Evolutionary conservation across 768 basidiomycete genomes (phyloP), one percentile per base, ranked within the genome.

Genomic region (Mycena metata): DNA sequence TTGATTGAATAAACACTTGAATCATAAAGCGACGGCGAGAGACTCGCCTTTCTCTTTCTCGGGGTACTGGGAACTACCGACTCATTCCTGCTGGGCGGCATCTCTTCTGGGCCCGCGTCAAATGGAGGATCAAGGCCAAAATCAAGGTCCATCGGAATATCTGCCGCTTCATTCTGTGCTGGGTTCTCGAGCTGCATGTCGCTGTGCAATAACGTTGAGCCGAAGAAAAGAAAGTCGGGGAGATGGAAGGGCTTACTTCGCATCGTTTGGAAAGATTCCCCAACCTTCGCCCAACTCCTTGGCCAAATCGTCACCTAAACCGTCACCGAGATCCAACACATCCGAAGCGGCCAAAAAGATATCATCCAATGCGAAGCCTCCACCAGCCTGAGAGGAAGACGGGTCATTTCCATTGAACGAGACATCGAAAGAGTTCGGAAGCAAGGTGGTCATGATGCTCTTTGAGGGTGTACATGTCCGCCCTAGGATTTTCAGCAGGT

Each of bases 271-370:
- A 50, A 80, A 81, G 23, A 65, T 75, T 21, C 84, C 88, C 92
- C 93, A 94, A 24, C 84, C 89, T 72, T 89, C 88, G 35, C 92
- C 93, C 3, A 95, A 82, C 72, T 95, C 93, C 68, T 83, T 84
- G 10, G 90, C 91, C 30, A 95, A 80, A 72, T 94, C 93, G 51
- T 93, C 92, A 5, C 89, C 91, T 19, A 94, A 77, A 23, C 85
- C 89, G 9, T 83, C 86, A n/a, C 79, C 85, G 19, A 90, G 74
- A 67, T 88, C 91, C 24, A 89, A 73, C 23, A 82, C 89, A 60
- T 88, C 91, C 21, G 85, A 83, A 11, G 82, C 77, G 2, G 74
- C 79, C 58, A 90, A 84, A 43, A 87, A 82, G 46, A 87, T 84
- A 67, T 90, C 89, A 36, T 86, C 83, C 41, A 88, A 84, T 3